Conservation (phyloP, 1,284 basidiomycete species). For the Cutaneotrichosporon dermatis region DNA sequence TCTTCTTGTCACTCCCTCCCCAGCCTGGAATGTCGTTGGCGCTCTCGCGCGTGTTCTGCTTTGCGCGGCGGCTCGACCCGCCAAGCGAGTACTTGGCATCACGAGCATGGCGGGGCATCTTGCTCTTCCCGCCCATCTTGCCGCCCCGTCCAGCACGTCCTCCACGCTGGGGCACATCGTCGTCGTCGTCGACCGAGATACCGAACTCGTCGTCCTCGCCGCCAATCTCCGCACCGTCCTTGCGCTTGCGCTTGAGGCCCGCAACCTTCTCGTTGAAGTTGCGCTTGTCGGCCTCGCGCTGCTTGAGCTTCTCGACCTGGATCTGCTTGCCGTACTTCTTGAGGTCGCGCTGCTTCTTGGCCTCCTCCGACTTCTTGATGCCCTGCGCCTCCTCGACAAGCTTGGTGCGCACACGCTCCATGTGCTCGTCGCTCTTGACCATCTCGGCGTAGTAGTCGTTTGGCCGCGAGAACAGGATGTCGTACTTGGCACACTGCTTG, state of each 20-base stretch:
- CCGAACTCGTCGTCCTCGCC: conserved; percentile 42
- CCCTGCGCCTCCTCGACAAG: conserved; percentile 80
- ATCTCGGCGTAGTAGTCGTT: conserved; percentile 97
- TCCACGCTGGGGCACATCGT: not conserved
- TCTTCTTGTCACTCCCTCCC: conserved; percentile 42
- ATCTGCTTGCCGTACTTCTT: conserved; percentile 99
- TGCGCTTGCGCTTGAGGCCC: conserved; percentile 81
- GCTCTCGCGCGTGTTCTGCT: conserved; percentile 74
- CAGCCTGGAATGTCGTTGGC: conserved; percentile 64
- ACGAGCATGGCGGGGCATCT: conserved; percentile 61
- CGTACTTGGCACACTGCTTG: conserved; percentile 63
- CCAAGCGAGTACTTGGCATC: conserved; percentile 80
- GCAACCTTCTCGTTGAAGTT: conserved; percentile 78
- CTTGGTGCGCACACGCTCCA: conserved; percentile 91
- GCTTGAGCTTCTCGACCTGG: conserved; percentile 76
- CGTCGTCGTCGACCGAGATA: conserved; percentile 14
- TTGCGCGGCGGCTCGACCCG: conserved; percentile 58
- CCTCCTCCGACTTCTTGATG: conserved; percentile 89
- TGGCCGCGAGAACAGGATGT: conserved; percentile 85
- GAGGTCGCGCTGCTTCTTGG: conserved; percentile 84
- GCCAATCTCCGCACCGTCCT: conserved; percentile 74
- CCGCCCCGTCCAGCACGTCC: conserved; percentile 32
- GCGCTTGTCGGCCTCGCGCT: conserved; percentile 71
- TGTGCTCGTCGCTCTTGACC: conserved; percentile 96
- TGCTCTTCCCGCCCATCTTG: conserved; percentile 31